Evolutionary conservation across 192 early-diverging fungal genomes (phyloP).

Genomic region (Entomortierella beljakovae): DNA sequence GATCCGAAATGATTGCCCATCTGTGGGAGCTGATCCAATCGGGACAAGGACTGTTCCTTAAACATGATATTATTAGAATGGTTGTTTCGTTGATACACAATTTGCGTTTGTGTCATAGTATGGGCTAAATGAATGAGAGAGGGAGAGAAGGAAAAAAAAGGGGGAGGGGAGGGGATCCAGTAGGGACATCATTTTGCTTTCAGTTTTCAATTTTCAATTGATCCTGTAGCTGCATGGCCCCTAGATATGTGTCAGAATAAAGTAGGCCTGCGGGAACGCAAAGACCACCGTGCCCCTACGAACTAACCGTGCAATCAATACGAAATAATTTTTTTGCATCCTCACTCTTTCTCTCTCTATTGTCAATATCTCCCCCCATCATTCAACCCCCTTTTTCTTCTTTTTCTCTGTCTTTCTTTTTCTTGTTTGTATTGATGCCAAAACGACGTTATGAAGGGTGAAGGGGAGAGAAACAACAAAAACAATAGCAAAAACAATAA

Average conservation of each 20-base stretch:
- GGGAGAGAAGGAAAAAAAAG: too few relatives aligned
- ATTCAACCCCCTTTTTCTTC: too few relatives aligned
- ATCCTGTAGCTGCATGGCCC: constrained; percentile 21
- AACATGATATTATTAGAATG: background rate
- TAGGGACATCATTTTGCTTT: too few relatives aligned
- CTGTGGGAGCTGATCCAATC: too few relatives aligned
- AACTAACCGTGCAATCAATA: background rate
- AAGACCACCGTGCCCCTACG: background rate
- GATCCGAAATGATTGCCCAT: too few relatives aligned
- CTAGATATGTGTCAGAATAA: constrained; percentile 33
- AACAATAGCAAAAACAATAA: background rate
- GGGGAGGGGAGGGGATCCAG: too few relatives aligned
- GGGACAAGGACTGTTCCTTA: background rate
- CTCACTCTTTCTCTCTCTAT: background rate
- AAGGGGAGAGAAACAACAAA: background rate
- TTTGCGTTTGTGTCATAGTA: background rate
- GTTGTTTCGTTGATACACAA: background rate
- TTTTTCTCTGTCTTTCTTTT: too few relatives aligned
- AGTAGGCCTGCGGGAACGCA: constrained; percentile 2
- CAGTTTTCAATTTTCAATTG: background rate
- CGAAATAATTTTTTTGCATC: background rate
- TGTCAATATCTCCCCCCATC: too few relatives aligned
- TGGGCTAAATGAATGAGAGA: background rate
- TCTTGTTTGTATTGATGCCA: too few relatives aligned
- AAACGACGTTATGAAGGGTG: too few relatives aligned